Evolutionary conservation across 768 basidiomycete species (phyloP), one percentile per base, ranked within the genome.

Genomic region (Russula emetica): DNA sequence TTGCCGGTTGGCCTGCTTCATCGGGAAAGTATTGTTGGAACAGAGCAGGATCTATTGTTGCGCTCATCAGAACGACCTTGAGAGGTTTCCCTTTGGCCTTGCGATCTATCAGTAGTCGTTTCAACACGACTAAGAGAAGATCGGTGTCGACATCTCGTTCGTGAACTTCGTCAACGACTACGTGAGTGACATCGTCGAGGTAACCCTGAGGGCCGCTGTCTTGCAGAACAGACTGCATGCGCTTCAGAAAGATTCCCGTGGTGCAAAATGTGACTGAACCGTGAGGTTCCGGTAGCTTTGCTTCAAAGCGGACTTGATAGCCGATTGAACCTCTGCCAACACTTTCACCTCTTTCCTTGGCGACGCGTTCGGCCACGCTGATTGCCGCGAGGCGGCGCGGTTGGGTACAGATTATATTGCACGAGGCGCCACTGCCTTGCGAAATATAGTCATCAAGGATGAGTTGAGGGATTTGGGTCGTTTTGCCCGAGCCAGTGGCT

Each of bases 101-200:
- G 68, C 94, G 84, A 62, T 92, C 87, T 7, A 80, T 82, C 70
- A 95, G 74, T 26, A 95, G 75, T 26, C 91, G 84, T 74, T 95
- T 94, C 60, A 98, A 81, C 6, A 94, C 92, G 62, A 94, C 91
- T 20, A 98, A 82, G 49, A 94, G 76, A 26, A 97, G 76, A 74
- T 97, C 95, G 0, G 92, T 95, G 71, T 97, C 94, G 63, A 96
- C 84, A 69, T 96, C 93, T 32, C 95, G 87, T 75, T 97, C 95
- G 73, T 98, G 95, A 4, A 94, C 94, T 76, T 98, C 94, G 73
- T 98, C 95, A 30, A 98, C 92, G 51, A 97, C 75, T 62, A 98
- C 84, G 72, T 97, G 95, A 10, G 93, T 92, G 57, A 96, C 80
- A 58, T 85, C 79, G 69, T 95, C 93, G 63, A 96, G 76, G 67